Evolutionary conservation across 768 basidiomycete species (phyloP).

Genomic region (Gyrodon lividus): DNA sequence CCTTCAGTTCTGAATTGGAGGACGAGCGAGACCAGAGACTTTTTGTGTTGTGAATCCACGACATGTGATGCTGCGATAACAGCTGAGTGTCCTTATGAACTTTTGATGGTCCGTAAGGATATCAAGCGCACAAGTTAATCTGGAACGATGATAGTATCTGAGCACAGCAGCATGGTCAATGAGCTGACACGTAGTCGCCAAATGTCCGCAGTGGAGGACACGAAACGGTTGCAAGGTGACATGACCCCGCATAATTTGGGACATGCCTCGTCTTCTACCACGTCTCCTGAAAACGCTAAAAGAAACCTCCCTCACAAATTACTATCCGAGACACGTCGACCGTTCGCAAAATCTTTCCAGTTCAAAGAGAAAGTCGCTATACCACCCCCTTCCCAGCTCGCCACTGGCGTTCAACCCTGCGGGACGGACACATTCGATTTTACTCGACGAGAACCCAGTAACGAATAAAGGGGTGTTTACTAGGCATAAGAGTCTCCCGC

Average conservation of each 20-base stretch:
- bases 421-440: slow-evolving; percentile 53
- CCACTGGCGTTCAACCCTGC: slow-evolving; percentile 44
- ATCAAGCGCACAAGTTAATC: too few species aligned
- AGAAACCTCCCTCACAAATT: slow-evolving; percentile 20
- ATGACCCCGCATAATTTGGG: too few species aligned
- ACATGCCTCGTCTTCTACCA: slow-evolving; percentile 71
- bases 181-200: too few species aligned
- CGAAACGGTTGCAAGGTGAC: too few species aligned
- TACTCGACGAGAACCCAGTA: slow-evolving; percentile 62
- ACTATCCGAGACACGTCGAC: slow-evolving; percentile 12
- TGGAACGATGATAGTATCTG: not conserved
- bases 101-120: not conserved
- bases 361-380: slow-evolving; percentile 32
- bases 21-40: slow-evolving; percentile 35
- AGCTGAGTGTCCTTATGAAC: not conserved
- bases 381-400: slow-evolving; percentile 33
- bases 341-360: slow-evolving; percentile 5
- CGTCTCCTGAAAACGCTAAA: slow-evolving; percentile 52
- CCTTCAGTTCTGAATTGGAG: slow-evolving; percentile 21
- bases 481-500: slow-evolving; percentile 59
- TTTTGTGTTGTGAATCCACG: slow-evolving; percentile 30
- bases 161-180: not conserved
- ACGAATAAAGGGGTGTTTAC: slow-evolving; percentile 46
- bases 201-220: too few species aligned
- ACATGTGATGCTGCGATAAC: slow-evolving; percentile 18